Conservation (phyloP, 1,284 basidiomycete species). For the Apiotrichum veenhuisii region DNA sequence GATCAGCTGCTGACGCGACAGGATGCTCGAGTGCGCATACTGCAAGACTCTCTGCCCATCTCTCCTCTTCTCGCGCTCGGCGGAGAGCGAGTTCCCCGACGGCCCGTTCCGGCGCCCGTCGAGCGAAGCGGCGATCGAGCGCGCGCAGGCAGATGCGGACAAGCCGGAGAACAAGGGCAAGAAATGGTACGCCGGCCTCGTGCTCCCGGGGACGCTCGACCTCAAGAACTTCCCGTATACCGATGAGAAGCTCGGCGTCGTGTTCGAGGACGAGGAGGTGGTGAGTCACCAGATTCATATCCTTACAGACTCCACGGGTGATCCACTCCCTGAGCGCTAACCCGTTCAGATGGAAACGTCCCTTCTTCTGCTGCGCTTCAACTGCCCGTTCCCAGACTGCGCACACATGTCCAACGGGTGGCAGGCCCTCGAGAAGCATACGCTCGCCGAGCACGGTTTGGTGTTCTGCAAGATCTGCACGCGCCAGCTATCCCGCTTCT, state of each 20-base stretch:
- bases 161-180: slow-evolving; percentile 39
- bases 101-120: slow-evolving; percentile 56
- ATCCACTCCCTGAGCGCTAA: not conserved
- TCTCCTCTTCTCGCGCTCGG: slow-evolving; percentile 75
- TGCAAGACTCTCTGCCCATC: slow-evolving; percentile 86
- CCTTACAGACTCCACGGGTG: not conserved
- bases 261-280: slow-evolving; percentile 86
- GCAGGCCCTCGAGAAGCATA: slow-evolving; percentile 73
- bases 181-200: slow-evolving; percentile 40
- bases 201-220: slow-evolving; percentile 42
- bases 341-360: slow-evolving; percentile 74
- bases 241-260: slow-evolving; percentile 73
- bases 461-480: slow-evolving; percentile 88
- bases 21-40: slow-evolving; percentile 83
- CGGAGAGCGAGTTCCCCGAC: slow-evolving; percentile 62
- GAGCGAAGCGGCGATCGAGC: slow-evolving; percentile 46
- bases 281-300: slow-evolving; percentile 27
- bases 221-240: slow-evolving; percentile 55
- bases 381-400: slow-evolving; percentile 76
- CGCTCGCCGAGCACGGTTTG: slow-evolving; percentile 59
- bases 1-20: slow-evolving; percentile 8
- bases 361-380: slow-evolving; percentile 81
- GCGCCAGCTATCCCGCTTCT: slow-evolving; percentile 86
- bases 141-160: slow-evolving; percentile 35
- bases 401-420: slow-evolving; percentile 81